Percentiles rank a stretch among this genome's conserved stretches.
Evolutionary conservation across 176 grass and related monocot genomes (phyloP).

Genomic region (Oropetium thomaeum): DNA sequence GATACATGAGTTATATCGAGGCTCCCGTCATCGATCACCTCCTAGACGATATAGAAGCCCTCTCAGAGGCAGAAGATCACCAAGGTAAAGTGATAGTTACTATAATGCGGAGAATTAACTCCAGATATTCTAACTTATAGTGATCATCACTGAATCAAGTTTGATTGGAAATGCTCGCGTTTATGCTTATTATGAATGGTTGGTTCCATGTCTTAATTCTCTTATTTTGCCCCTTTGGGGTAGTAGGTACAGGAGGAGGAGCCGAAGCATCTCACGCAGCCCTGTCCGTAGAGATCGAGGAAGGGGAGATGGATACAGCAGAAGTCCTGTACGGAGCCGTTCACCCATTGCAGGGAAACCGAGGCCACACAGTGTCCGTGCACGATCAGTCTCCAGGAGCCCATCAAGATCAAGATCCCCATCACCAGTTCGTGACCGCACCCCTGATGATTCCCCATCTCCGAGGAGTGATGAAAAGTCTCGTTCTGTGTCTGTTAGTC

Average conservation of each 20-base stretch:
- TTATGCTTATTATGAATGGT: conserved; percentile 3
- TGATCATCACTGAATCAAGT: not conserved
- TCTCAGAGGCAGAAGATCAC: conserved; percentile 66
- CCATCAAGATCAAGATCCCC: conserved; percentile 72
- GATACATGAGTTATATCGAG: conserved; percentile 58
- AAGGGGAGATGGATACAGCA: conserved; percentile 69
- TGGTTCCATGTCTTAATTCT: conserved; percentile 31
- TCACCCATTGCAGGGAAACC: conserved; percentile 58
- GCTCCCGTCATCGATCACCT: conserved; percentile 65
- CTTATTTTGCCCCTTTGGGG: conserved; percentile 24
- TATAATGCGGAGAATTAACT: not conserved
- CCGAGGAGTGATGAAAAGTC: conserved; percentile 62
- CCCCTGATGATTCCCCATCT: conserved; percentile 58
- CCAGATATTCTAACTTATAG: not conserved
- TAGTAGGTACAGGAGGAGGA: conserved; percentile 81
- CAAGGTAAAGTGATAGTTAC: conserved; percentile 47
- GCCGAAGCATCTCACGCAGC: conserved; percentile 66
- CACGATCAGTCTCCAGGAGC: conserved; percentile 65
- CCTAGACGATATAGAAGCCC: conserved; percentile 91
- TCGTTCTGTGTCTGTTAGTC: conserved; percentile 52
- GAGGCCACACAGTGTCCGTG: conserved; percentile 43
- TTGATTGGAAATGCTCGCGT: no score
- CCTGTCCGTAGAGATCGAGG: conserved; percentile 50
- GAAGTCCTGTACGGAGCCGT: conserved; percentile 54
- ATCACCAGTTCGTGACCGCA: conserved; percentile 36